Percentiles rank a stretch among this genome's conserved stretches.
Evolutionary conservation across 163 green algal genomes (phyloP).

Genomic region (Volvox carteri): DNA sequence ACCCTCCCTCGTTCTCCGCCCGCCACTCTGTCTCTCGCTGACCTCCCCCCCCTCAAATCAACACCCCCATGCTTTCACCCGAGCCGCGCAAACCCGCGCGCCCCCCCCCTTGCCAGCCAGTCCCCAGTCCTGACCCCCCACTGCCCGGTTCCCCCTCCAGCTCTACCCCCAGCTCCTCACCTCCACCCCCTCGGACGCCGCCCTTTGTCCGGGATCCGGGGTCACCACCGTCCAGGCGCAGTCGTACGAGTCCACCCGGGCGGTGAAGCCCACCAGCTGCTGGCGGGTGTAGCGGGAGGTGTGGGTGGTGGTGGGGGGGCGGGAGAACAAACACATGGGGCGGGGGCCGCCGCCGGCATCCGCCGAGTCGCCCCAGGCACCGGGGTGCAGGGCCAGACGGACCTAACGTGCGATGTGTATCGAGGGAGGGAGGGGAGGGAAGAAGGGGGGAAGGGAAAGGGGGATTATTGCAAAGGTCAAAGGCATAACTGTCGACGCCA

Average conservation of each 20-base stretch:
- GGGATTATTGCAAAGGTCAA: not conserved
- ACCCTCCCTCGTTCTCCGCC: too few species aligned
- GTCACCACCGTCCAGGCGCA: slow-evolving; percentile 69
- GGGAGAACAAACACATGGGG: slow-evolving; percentile 68
- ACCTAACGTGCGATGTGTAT: too few species aligned
- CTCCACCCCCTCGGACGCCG: slow-evolving; percentile 63
- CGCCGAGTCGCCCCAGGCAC: slow-evolving; percentile 9
- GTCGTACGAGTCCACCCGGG: slow-evolving; percentile 64
- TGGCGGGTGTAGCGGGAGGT: slow-evolving; percentile 71
- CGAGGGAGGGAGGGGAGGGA: not conserved
- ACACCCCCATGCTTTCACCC: too few species aligned
- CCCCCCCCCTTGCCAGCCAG: too few species aligned
- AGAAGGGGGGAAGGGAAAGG: not conserved
- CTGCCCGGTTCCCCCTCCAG: not conserved
- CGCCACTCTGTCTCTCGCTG: too few species aligned
- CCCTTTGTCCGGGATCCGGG: slow-evolving; percentile 61
- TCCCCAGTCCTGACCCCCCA: too few species aligned
- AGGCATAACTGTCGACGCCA: too few species aligned
- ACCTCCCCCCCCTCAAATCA: too few species aligned
- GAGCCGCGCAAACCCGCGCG: too few species aligned
- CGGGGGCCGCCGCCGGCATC: slow-evolving; percentile 49
- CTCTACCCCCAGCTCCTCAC: slow-evolving; percentile 51
- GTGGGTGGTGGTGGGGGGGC: slow-evolving; percentile 65
- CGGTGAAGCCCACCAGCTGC: slow-evolving; percentile 74
- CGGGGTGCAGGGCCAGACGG: slow-evolving; percentile 48